Evolutionary conservation across 2,329 filamentous ascomycete genomes (phyloP).

Genomic region (Ceratocystis alfenasii): DNA sequence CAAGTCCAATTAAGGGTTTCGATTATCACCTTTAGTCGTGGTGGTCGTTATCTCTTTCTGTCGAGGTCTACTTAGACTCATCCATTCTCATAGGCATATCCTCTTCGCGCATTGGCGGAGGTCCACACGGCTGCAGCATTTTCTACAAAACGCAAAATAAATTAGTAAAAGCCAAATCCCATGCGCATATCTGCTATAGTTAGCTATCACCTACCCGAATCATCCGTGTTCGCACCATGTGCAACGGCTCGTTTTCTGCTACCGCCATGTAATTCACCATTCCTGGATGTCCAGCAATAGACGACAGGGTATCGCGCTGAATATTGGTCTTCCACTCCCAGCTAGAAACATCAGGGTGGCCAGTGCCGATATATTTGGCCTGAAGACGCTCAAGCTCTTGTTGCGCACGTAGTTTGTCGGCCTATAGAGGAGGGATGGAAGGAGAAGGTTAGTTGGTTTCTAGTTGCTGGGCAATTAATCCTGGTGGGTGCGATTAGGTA

Average conservation of each 20-base stretch:
- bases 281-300: conserved; percentile 79
- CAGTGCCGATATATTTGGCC: conserved; percentile 89
- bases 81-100: conserved; percentile 27
- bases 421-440: conserved; percentile 36
- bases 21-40: no score
- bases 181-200: no score
- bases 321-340: conserved; percentile 98
- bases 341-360: conserved; percentile 90
- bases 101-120: conserved; percentile 45
- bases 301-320: conserved; percentile 80
- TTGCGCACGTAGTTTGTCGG: conserved; percentile 93
- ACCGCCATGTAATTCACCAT: conserved; percentile 81
- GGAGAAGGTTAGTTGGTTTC: neutral
- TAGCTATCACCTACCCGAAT: conserved; percentile 48
- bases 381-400: conserved; percentile 97
- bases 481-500: no score
- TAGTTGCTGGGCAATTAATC: no score
- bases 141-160: conserved; percentile 34
- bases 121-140: conserved; percentile 53
- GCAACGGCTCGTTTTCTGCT: conserved; percentile 71
- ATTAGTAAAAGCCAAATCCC: no score
- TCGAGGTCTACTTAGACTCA: conserved; percentile 14
- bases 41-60: neutral
- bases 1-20: no score
- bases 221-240: conserved; percentile 67